Percentiles rank a stretch among this genome's conserved stretches.
Evolutionary conservation across 2,329 filamentous ascomycete genomes (phyloP).

Genomic region (Cladobotryum protrusum): DNA sequence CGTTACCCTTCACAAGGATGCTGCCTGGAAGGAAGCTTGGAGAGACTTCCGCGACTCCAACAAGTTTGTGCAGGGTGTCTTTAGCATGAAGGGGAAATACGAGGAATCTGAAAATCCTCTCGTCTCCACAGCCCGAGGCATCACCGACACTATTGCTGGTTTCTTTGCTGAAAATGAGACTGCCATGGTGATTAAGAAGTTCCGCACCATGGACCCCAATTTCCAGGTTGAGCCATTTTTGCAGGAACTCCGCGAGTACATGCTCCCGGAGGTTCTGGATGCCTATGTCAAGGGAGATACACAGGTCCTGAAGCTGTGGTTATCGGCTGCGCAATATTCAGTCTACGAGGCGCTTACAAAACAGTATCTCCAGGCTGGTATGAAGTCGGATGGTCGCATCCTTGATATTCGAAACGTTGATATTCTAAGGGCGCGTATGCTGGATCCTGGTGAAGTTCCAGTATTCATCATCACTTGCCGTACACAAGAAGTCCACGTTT

Average conservation of each 20-base stretch:
- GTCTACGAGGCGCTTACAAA: constrained; percentile 96
- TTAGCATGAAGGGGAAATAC: constrained; percentile 79
- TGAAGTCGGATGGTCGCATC: constrained; percentile 92
- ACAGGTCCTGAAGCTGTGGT: constrained; percentile 87
- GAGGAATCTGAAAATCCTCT: constrained; percentile 97
- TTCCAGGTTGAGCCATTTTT: constrained; percentile 96
- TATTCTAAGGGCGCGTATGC: constrained; percentile 70
- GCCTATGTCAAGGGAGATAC: constrained; percentile 96
- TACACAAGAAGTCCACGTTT: constrained; percentile 96
- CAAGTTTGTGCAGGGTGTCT: constrained; percentile 81
- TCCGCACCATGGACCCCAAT: constrained; percentile 87
- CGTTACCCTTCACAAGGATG: constrained; percentile 91
- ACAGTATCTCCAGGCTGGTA: constrained; percentile 87
- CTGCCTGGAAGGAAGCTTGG: constrained; percentile 98
- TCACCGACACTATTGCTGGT: constrained; percentile 85
- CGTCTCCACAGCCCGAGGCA: constrained; percentile 85
- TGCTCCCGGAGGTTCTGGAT: constrained; percentile 92
- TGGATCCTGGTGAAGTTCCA: constrained; percentile 81
- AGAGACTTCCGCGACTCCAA: constrained; percentile 87
- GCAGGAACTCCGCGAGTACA: constrained; percentile 94
- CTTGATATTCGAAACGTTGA: constrained; percentile 94
- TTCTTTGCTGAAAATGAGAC: constrained; percentile 99
- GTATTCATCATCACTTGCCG: constrained; percentile 97
- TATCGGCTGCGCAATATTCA: constrained; percentile 91
- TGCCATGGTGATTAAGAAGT: constrained; percentile 95